Conservation (phyloP, 306 rosid genomes). For the Hippophae tibetana region DNA sequence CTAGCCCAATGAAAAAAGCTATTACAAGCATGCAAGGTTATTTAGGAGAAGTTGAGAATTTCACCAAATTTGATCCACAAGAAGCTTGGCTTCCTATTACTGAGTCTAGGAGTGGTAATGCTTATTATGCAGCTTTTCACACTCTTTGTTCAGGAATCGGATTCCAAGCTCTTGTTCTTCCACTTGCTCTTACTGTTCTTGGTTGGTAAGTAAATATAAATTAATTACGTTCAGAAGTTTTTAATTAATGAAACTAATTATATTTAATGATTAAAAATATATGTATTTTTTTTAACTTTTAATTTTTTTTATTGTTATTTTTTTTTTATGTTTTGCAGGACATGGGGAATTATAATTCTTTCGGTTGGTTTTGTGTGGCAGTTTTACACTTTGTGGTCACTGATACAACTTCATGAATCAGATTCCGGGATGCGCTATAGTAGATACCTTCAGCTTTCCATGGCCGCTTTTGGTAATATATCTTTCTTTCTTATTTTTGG, state of each 20-base stretch:
- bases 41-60: slow-evolving; percentile 52
- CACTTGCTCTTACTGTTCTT: slow-evolving; percentile 47
- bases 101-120: slow-evolving; percentile 52
- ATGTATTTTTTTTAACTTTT: too few relatives aligned
- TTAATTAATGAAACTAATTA: too few relatives aligned
- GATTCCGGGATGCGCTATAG: slow-evolving; percentile 56
- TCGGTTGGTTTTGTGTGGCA: slow-evolving; percentile 51
- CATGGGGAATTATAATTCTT: slow-evolving; percentile 47
- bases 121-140: slow-evolving; percentile 63
- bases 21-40: slow-evolving; percentile 41
- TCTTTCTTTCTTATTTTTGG: too few relatives aligned
- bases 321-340: slow-evolving; percentile 23
- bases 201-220: slow-evolving; percentile 35
- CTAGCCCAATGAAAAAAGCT: slow-evolving; percentile 53
- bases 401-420: slow-evolving; percentile 65
- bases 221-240: too few relatives aligned
- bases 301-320: too few relatives aligned
- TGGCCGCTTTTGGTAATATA: slow-evolving; percentile 48
- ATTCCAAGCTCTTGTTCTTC: slow-evolving; percentile 63
- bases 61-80: slow-evolving; percentile 50
- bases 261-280: too few relatives aligned
- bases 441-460: slow-evolving; percentile 63
- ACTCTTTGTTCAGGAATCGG: slow-evolving; percentile 55
- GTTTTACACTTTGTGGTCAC: slow-evolving; percentile 62
- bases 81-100: slow-evolving; percentile 89